Base-by-base conservation (phyloP, 805 yeast species). In the Scheffersomyces ergatensis region DNA sequence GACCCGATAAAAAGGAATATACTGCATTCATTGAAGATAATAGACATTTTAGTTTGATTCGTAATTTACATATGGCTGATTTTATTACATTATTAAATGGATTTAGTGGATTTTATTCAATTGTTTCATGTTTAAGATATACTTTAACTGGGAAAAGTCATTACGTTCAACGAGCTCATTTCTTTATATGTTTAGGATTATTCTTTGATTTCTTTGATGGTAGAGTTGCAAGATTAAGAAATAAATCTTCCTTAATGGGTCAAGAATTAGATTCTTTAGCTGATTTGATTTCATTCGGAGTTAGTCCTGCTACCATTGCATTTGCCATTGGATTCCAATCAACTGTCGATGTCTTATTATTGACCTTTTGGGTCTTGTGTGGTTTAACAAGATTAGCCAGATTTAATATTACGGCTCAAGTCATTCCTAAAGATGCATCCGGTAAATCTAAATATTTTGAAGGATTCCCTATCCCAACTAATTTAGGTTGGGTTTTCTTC, bases 191-290 rank as follows among this genome's bases (percentile, higher is more conserved):
- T n/a, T 70, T 92, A 50, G 99, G 99, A 4, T 78, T 92, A 56
- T 89, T 93, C 60, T 92, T 92, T 62, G 99, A 92, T 63, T 89
- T 93, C 61, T 86, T 93, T 61, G 99, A 93, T 61, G 99, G 99
- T 26, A 81, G 95, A 54, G 99, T 92, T 6, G 99, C 99, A 3
- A 78, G 99, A 57, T 77, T 93, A 68, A 80, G 97, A 67, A 85
- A 89, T 61, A 89, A 90, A 68, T 79, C 95, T 2, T 84, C 95
- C 11, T 74, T 93, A 40, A 87, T 93, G 86, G 99, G 99, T 45
- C 98, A 93, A 65, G 99, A 93, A 67, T 78, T 93, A 55, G 99
- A 93, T 60, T 90, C 97, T 1, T 76, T 93, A 53, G 99, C 99
- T 17, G 99, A 93, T 65, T 78, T 93, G 55, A 78, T 92, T 27